Evolutionary conservation across 257 asterid genomes (phyloP).

Genomic region (Gynochthodes officinalis): DNA sequence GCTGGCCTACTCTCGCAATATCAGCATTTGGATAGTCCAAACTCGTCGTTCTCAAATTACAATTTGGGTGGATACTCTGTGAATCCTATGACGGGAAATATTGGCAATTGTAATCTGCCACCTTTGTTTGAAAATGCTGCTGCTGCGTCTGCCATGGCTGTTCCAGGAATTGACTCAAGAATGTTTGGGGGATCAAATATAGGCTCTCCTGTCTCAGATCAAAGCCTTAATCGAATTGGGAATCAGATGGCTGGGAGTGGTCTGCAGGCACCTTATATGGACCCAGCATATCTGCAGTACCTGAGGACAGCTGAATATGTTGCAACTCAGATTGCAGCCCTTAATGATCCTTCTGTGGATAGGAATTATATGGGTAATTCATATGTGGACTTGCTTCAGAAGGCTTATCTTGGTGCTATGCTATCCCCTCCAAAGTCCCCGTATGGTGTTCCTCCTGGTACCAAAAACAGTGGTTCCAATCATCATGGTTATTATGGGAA

Average conservation of each 20-base stretch:
- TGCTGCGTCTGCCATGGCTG: slow-evolving; percentile 74
- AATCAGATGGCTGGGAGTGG: slow-evolving; percentile 60
- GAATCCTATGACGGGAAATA: slow-evolving; percentile 70
- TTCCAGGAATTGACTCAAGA: slow-evolving; percentile 76
- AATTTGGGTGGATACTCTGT: slow-evolving; percentile 60
- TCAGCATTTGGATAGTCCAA: slow-evolving; percentile 75
- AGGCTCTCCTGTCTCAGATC: slow-evolving; percentile 53
- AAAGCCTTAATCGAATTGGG: slow-evolving; percentile 52
- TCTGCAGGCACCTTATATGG: slow-evolving; percentile 54
- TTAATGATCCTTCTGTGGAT: slow-evolving; percentile 64
- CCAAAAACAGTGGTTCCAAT: slow-evolving; percentile 49
- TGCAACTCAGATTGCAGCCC: slow-evolving; percentile 54
- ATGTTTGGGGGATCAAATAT: slow-evolving; percentile 62
- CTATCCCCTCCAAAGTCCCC: slow-evolving; percentile 74
- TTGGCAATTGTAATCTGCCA: slow-evolving; percentile 65
- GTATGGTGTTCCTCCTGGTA: slow-evolving; percentile 52
- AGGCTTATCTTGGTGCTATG: slow-evolving; percentile 68
- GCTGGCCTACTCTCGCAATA: slow-evolving; percentile 51
- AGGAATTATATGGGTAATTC: slow-evolving; percentile 64
- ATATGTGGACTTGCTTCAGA: slow-evolving; percentile 74
- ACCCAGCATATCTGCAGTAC: slow-evolving; percentile 80
- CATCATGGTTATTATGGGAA: slow-evolving; percentile 77
- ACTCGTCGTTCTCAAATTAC: slow-evolving; percentile 56
- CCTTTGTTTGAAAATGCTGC: slow-evolving; percentile 96
- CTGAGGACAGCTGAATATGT: slow-evolving; percentile 69